Percentiles rank a stretch among this genome's conserved stretches.
These are phyloP conservation scores for Lichtheimia ramosa DNA, from an alignment of 371 early-diverging fungal species.

Conservation along the genomic window DNA sequence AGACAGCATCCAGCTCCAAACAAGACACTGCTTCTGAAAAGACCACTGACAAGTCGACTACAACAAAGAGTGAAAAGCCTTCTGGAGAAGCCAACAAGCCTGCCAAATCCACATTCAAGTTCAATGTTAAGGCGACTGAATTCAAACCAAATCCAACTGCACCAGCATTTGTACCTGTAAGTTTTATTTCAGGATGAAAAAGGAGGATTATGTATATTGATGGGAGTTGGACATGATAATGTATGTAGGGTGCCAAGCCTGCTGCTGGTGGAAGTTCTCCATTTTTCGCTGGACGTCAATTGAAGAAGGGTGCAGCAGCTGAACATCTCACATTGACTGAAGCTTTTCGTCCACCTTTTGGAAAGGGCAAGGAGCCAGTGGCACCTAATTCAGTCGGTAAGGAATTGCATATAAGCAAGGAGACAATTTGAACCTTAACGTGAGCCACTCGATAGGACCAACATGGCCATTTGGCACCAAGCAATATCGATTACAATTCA, in stretches of 20 bases:
- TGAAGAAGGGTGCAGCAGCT: conserved; percentile 20
- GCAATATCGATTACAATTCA: conserved; percentile 44
- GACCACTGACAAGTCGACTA: too few species aligned
- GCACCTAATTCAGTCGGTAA: conserved; percentile 37
- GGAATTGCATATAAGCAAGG: not conserved
- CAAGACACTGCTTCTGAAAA: not conserved
- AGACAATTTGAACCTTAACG: not conserved
- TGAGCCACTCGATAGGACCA: conserved; percentile 26
- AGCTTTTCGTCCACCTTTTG: conserved; percentile 34
- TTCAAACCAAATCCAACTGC: conserved; percentile 89
- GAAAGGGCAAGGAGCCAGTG: conserved; percentile 22
- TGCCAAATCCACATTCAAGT: conserved; percentile 59
- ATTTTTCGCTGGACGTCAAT: conserved; percentile 31
- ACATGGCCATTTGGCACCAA: conserved; percentile 53
- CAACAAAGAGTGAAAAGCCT: not conserved
- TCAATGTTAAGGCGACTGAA: conserved; percentile 84
- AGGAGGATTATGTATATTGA: not conserved
- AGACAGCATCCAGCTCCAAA: not conserved
- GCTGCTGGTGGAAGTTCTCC: conserved; percentile 19
- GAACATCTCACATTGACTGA: conserved; percentile 28
- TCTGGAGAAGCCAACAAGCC: conserved; percentile 17
- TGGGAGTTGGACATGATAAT: too few species aligned
- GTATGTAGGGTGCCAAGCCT: conserved; percentile 6
- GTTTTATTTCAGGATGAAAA: conserved; percentile 5
- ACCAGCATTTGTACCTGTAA: conserved; percentile 72